Evolutionary conservation across 768 basidiomycete genomes (phyloP).

Genomic region (Russula emetica): DNA sequence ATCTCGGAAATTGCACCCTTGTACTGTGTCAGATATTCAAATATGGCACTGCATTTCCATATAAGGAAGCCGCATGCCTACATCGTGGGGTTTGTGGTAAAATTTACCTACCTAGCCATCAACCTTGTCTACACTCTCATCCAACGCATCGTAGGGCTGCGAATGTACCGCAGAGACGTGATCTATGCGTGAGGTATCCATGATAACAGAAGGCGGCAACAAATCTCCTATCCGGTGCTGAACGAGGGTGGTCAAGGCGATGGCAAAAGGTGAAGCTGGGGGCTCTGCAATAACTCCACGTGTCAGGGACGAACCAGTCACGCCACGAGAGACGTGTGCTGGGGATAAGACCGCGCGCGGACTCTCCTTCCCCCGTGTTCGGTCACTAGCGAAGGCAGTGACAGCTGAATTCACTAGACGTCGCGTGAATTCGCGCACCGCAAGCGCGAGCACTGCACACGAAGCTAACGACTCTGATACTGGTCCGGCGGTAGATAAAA

Average conservation of each 20-base stretch:
- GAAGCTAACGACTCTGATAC: background rate
- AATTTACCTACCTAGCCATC: background rate
- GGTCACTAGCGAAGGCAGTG: conserved; percentile 12
- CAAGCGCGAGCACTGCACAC: conserved; percentile 20
- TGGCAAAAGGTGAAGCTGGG: background rate
- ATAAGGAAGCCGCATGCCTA: conserved; percentile 6
- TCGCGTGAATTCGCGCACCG: conserved; percentile 21
- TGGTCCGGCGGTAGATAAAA: background rate
- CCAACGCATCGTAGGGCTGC: background rate
- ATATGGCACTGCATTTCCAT: conserved; percentile 5
- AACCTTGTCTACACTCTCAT: background rate
- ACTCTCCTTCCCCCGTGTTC: background rate
- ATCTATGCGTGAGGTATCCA: conserved; percentile 4
- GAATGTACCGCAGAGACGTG: background rate
- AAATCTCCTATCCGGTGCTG: background rate
- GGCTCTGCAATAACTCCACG: background rate
- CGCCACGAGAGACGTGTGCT: conserved; percentile 19
- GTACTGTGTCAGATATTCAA: background rate
- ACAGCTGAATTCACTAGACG: conserved; percentile 11
- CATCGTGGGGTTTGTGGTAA: background rate
- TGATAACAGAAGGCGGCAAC: background rate
- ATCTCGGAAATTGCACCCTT: background rate
- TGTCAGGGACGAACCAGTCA: conserved; percentile 16
- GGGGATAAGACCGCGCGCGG: conserved; percentile 8
- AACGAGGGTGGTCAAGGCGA: conserved; percentile 17